Conservation (phyloP, 441 rosid genomes). For the Erodium trifolium region DNA sequence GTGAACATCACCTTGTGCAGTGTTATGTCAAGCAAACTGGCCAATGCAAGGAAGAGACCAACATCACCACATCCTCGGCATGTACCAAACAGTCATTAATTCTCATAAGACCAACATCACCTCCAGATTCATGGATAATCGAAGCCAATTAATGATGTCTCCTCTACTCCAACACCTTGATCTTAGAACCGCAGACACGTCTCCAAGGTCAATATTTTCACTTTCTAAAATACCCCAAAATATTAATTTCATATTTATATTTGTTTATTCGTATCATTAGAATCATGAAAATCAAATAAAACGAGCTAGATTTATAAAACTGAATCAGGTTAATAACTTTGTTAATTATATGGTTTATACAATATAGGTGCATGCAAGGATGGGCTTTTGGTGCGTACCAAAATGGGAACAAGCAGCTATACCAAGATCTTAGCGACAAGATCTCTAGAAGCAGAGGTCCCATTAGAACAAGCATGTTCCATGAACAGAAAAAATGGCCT, state of each 20-base stretch:
- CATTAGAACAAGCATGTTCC: conserved; percentile 25
- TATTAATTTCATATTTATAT: no score
- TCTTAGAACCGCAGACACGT: conserved; percentile 12
- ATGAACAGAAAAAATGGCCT: conserved; percentile 33
- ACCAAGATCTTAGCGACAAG: conserved; percentile 18
- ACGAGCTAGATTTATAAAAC: no score
- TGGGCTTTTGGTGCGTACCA: neutral
- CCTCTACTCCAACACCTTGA: conserved; percentile 7
- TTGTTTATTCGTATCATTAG: no score
- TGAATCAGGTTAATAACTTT: no score
- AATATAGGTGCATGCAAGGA: neutral
- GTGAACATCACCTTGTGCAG: conserved; percentile 18
- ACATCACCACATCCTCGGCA: conserved; percentile 18
- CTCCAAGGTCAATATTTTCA: neutral
- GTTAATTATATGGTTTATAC: conserved; percentile 9
- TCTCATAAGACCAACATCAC: conserved; percentile 26
- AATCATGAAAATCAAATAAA: no score
- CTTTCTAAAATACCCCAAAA: no score
- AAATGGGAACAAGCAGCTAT: conserved; percentile 16
- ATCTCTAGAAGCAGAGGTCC: conserved; percentile 25
- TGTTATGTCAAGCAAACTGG: conserved; percentile 25
- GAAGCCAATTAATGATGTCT: conserved; percentile 23
- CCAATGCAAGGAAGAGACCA: conserved; percentile 24
- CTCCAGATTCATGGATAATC: conserved; percentile 31
- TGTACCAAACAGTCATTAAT: conserved; percentile 21